Conservation (phyloP, 805 yeast genomes). For the Ogataea methylovora region DNA sequence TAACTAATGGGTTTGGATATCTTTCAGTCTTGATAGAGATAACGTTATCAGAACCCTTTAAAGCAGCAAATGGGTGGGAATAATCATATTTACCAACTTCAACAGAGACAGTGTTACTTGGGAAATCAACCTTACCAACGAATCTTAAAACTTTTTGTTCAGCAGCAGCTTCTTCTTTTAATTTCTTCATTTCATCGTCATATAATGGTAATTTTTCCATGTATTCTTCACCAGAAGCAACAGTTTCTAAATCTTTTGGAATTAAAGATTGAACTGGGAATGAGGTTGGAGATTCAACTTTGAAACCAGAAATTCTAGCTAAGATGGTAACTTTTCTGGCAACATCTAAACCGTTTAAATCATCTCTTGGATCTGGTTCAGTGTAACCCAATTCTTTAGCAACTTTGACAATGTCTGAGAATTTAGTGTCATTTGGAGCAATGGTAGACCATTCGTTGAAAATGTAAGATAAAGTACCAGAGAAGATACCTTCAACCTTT, state of each 20-base stretch:
- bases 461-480: constrained; percentile 92
- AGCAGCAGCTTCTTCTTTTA: constrained; percentile 73
- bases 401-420: constrained; percentile 80
- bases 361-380: constrained; percentile 99
- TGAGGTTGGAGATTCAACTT: constrained; percentile 79
- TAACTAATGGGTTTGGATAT: constrained; percentile 84
- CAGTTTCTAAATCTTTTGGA: constrained; percentile 76
- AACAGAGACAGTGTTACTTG: constrained; percentile 63
- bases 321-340: constrained; percentile 97
- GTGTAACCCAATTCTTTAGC: constrained; percentile 94
- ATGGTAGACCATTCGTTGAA: constrained; percentile 87
- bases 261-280: constrained; percentile 93
- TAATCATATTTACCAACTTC: constrained; percentile 82
- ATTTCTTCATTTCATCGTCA: constrained; percentile 69
- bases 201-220: constrained; percentile 72
- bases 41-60: constrained; percentile 95
- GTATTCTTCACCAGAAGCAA: constrained; percentile 69
- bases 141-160: constrained; percentile 87
- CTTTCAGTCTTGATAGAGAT: constrained; percentile 87
- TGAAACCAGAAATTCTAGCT: constrained; percentile 85
- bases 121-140: constrained; percentile 84
- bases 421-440: constrained; percentile 53
- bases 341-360: constrained; percentile 94
- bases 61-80: constrained; percentile 92
- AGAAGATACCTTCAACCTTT: constrained; percentile 91